Percentiles rank a stretch among this genome's conserved stretches.
Conservation (phyloP, 768 basidiomycete species). For the Auricularia sp. region DNA sequence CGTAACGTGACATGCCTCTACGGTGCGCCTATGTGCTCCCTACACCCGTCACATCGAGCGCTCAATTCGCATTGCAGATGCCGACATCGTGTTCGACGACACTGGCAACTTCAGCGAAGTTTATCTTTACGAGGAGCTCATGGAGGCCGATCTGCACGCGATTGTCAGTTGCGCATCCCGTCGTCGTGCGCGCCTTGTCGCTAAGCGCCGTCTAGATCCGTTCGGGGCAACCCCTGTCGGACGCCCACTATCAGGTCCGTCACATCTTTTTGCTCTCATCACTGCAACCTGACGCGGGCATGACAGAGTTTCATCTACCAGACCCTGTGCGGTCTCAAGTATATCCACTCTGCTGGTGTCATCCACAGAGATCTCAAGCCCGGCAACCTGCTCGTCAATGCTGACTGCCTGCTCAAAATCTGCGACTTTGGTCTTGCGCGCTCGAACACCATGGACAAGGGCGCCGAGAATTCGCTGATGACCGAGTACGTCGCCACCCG, state of each 20-base stretch:
- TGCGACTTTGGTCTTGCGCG: conserved; percentile 35
- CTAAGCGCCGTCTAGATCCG: conserved; percentile 12
- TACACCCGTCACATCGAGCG: not conserved
- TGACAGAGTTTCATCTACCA: conserved; percentile 33
- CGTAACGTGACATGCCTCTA: conserved; percentile 64
- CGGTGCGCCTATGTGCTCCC: not conserved
- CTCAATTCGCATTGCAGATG: conserved; percentile 69
- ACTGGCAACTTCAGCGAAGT: conserved; percentile 93
- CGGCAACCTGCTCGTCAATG: conserved; percentile 38
- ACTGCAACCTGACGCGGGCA: not conserved
- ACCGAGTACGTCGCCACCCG: conserved; percentile 34
- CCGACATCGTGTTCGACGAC: conserved; percentile 93
- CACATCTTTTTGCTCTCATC: not conserved
- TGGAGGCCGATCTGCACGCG: conserved; percentile 99
- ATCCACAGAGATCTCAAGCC: conserved; percentile 39
- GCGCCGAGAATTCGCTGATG: conserved; percentile 50
- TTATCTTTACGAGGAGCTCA: conserved; percentile 93
- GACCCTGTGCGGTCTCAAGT: conserved; percentile 39
- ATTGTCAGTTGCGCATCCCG: conserved; percentile 57
- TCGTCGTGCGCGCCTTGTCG: not conserved
- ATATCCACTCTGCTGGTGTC: conserved; percentile 36
- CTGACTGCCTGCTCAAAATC: conserved; percentile 34
- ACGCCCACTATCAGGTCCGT: conserved; percentile 27
- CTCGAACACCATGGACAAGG: conserved; percentile 57
- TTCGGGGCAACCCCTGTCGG: conserved; percentile 28